Evolutionary conservation across 1,284 basidiomycete genomes (phyloP).

Genomic region (Moniliella sp.): DNA sequence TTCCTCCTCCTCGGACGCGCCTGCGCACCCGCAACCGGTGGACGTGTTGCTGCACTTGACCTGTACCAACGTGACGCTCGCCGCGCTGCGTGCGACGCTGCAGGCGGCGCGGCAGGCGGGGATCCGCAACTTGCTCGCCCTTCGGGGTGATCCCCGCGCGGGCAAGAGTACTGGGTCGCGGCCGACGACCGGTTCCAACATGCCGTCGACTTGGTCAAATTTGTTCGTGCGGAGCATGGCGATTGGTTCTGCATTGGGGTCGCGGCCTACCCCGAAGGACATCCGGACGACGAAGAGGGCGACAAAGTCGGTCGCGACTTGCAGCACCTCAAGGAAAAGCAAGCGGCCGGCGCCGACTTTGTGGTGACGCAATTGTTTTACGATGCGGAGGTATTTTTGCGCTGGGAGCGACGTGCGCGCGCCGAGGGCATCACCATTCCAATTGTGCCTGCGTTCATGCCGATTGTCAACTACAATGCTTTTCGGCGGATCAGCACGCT

Average conservation of each 20-base stretch:
- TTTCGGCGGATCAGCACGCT: slow-evolving; percentile 76
- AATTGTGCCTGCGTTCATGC: slow-evolving; percentile 89
- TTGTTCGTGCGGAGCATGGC: slow-evolving; percentile 68
- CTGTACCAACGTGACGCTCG: slow-evolving; percentile 64
- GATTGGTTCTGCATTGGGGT: slow-evolving; percentile 77
- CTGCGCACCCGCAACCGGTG: too few species aligned
- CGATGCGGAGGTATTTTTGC: slow-evolving; percentile 46
- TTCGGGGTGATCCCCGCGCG: slow-evolving; percentile 72
- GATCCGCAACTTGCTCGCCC: slow-evolving; percentile 71
- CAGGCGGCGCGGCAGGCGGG: slow-evolving; percentile 61
- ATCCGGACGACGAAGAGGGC: slow-evolving; percentile 35
- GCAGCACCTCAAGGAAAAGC: slow-evolving; percentile 58
- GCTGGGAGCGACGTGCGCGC: slow-evolving; percentile 12
- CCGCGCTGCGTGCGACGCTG: background rate
- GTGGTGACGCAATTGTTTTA: slow-evolving; percentile 96
- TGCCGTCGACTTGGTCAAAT: slow-evolving; percentile 68
- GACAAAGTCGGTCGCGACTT: slow-evolving; percentile 52
- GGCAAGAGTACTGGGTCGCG: slow-evolving; percentile 73
- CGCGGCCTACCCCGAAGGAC: slow-evolving; percentile 47
- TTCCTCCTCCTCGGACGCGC: too few species aligned
- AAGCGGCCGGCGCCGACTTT: slow-evolving; percentile 83
- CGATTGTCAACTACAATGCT: slow-evolving; percentile 81
- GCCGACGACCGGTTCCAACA: slow-evolving; percentile 66
- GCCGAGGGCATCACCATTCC: slow-evolving; percentile 60
- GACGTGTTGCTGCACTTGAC: slow-evolving; percentile 83